A percentile compares a stretch with the other conserved stretches of the same genome.
Conservation (phyloP, 257 asterid species). For the Thymus mandschuricus region DNA sequence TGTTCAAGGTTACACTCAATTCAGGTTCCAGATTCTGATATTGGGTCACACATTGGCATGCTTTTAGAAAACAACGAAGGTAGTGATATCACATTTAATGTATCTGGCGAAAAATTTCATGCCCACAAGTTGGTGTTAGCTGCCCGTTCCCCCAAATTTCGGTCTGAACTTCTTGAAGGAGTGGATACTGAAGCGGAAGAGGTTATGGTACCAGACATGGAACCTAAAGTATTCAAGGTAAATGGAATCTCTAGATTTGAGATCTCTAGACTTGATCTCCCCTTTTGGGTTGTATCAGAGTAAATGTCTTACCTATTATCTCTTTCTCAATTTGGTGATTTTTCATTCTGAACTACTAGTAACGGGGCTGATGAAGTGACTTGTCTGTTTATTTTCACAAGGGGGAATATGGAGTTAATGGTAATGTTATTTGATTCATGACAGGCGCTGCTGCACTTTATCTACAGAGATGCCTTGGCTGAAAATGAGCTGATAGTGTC, state of each 20-base stretch:
- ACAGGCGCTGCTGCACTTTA: constrained; percentile 90
- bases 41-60: constrained; percentile 81
- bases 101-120: constrained; percentile 77
- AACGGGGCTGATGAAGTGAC: constrained; percentile 18
- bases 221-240: constrained; percentile 92
- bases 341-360: background rate
- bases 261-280: constrained; percentile 11
- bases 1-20: constrained; percentile 83
- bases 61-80: constrained; percentile 88
- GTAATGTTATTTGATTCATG: constrained; percentile 33
- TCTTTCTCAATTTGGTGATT: background rate
- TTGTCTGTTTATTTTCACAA: background rate
- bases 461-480: constrained; percentile 74
- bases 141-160: constrained; percentile 84
- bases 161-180: constrained; percentile 62
- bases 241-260: constrained; percentile 37
- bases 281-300: constrained; percentile 1
- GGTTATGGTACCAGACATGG: constrained; percentile 72
- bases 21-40: constrained; percentile 90
- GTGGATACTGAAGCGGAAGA: constrained; percentile 61
- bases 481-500: constrained; percentile 70
- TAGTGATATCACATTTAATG: constrained; percentile 74
- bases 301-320: background rate
- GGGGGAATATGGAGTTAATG: constrained; percentile 14
- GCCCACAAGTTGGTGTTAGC: constrained; percentile 96